A percentile compares a stretch with the other conserved stretches of the same genome.
phyloP scores from a whole-genome alignment of 805 yeast genomes.

The Ogataea neopini region DNA sequence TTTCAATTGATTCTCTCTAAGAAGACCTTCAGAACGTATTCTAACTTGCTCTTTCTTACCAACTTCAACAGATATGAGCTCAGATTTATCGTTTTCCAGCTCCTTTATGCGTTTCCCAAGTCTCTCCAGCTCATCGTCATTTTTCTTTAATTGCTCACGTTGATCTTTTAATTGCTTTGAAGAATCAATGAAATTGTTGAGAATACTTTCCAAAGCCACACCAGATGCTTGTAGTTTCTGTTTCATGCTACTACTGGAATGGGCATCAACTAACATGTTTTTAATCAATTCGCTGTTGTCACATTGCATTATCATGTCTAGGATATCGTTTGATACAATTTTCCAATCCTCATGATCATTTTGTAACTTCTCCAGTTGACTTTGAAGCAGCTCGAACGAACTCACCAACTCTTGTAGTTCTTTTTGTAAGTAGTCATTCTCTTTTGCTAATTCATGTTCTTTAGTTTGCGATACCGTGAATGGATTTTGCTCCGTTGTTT shows the following conservation, averaged over 20 bases:
- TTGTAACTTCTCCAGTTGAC: conserved; percentile 19
- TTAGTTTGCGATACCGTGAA: neutral
- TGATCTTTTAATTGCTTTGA: neutral
- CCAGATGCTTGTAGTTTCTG: conserved; percentile 12
- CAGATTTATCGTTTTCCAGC: neutral
- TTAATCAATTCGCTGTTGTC: neutral
- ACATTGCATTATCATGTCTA: conserved; percentile 9
- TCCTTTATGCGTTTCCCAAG: neutral
- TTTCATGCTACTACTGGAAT: conserved; percentile 6
- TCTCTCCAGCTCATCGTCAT: neutral
- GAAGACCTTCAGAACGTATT: neutral
- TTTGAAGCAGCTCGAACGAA: conserved; percentile 20
- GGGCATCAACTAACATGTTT: neutral
- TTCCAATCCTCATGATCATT: conserved; percentile 21
- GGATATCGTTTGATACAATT: conserved; percentile 12
- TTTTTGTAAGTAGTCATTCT: conserved; percentile 10
- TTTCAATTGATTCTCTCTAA: conserved; percentile 12
- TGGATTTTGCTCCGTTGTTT: neutral
- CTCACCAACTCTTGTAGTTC: conserved; percentile 23
- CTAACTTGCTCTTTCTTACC: conserved; percentile 4
- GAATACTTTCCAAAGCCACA: neutral
- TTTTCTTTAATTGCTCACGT: neutral
- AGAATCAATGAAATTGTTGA: neutral
- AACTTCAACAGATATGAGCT: conserved; percentile 6
- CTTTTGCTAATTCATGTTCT: neutral